Percentiles rank a stretch among this genome's conserved stretches.
These are phyloP conservation scores for Lactarius quietus DNA, from an alignment of 768 basidiomycete species.

Conservation along the genomic window DNA sequence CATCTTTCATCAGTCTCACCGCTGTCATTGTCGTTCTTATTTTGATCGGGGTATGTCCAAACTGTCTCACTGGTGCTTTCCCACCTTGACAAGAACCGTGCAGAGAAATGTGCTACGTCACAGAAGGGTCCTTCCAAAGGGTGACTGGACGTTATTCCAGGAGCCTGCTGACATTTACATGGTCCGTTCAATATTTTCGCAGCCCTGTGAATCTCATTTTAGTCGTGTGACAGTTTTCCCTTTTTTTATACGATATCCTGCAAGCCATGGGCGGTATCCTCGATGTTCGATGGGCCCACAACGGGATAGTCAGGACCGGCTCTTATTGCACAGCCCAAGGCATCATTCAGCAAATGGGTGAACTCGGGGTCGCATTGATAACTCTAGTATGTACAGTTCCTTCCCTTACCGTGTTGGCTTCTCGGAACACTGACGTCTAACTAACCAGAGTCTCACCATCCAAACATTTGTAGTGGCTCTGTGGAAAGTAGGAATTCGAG, in stretches of 20 bases:
- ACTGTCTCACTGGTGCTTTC: neutral
- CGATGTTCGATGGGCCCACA: slow-evolving; percentile 38
- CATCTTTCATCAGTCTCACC: slow-evolving; percentile 26
- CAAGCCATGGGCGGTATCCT: slow-evolving; percentile 33
- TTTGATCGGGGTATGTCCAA: slow-evolving; percentile 15
- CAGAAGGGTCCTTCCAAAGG: neutral
- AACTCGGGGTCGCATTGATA: slow-evolving; percentile 40
- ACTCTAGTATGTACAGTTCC: slow-evolving; percentile 42
- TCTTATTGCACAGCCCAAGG: slow-evolving; percentile 40
- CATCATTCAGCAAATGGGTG: slow-evolving; percentile 42
- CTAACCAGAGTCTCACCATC: slow-evolving; percentile 30
- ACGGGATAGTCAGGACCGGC: slow-evolving; percentile 25
- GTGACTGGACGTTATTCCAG: slow-evolving; percentile 30
- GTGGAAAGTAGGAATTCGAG: slow-evolving; percentile 34
- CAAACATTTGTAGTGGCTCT: slow-evolving; percentile 41
- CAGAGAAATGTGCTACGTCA: slow-evolving; percentile 18
- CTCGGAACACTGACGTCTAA: slow-evolving; percentile 29
- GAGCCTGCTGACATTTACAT: slow-evolving; percentile 41
- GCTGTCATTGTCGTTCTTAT: neutral
- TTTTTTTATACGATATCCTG: slow-evolving; percentile 33
- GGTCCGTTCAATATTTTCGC: slow-evolving; percentile 28
- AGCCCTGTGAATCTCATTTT: neutral
- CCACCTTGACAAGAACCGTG: too few relatives aligned
- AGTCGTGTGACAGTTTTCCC: slow-evolving; percentile 28
- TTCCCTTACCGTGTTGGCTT: neutral